Base-by-base conservation (phyloP, 2,329 filamentous ascomycete species). In the Ophiostoma populinum region DNA sequence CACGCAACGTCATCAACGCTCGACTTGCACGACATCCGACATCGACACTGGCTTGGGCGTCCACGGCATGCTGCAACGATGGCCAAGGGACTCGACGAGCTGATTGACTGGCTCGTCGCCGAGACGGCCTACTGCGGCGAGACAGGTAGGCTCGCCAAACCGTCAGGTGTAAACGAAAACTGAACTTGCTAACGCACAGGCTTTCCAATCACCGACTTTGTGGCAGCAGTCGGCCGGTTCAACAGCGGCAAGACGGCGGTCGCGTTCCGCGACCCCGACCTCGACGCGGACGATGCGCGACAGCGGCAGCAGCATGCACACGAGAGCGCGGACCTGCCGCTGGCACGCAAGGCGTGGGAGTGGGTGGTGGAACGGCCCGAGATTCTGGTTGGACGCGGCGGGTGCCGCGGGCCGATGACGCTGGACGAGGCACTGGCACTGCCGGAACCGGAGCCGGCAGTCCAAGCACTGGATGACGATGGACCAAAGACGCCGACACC, bases 41-140 rank as follows among this genome's bases (percentile, higher is more conserved):
- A n/a, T n/a, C n/a, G n/a, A n/a, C n/a, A n/a, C n/a, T n/a, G n/a
- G n/a, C n/a, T n/a, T n/a, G n/a, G 20, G 20, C 24, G 12, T 31
- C 10, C 9, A n/a, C n/a, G 8, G 9, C 19, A n/a, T n/a, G n/a
- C n/a, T n/a, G 9, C 29, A 30, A 18, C 10, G 9, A 56, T 56
- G 53, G 51, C 50, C 30, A 52, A 47, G 42, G 58, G 57, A 43
- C 53, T 61, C 40, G 59, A 62, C 46, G 56, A 57, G 46, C 47
- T 62, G 45, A 52, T 62, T 34, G 58, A 62, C 44, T 55, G 52
- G 40, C 55, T 62, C 40, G 49, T 62, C 37, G 52, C 49, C 2
- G 56, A 62, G 49, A 58, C 59, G 27, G 57, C 57, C 13, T 61
- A 59, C 45, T 55, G 54, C 24, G 58, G 59, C 22, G 50, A 55